Conservation (phyloP, 2,329 filamentous ascomycete genomes). For the Aspergillus bombycis region DNA sequence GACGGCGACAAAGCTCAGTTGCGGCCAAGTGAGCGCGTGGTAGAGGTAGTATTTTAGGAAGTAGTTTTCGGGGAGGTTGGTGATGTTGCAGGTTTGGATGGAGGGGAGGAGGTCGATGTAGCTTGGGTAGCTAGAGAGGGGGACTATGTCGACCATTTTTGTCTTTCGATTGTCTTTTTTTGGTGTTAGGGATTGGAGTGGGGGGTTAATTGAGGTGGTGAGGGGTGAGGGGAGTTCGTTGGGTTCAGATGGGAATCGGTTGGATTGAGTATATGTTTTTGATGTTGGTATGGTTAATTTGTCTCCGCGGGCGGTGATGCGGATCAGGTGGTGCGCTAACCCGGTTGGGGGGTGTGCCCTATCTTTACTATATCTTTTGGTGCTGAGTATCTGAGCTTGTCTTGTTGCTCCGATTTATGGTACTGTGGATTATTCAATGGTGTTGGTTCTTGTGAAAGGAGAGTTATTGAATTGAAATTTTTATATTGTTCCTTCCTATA, state of each 20-base stretch:
- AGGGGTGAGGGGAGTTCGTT: background rate
- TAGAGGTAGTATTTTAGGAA: constrained; percentile 99
- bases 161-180: background rate
- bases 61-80: constrained; percentile 99
- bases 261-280: background rate
- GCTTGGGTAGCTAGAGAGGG: constrained; percentile 50
- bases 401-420: too few relatives aligned
- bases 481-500: background rate
- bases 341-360: constrained; percentile 4
- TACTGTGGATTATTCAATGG: too few relatives aligned
- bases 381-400: too few relatives aligned
- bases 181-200: background rate
- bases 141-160: constrained; percentile 54
- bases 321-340: constrained; percentile 10
- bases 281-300: background rate
- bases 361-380: too few relatives aligned
- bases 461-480: background rate
- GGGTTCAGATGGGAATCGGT: background rate
- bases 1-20: constrained; percentile 94
- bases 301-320: background rate
- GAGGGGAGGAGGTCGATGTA: constrained; percentile 84
- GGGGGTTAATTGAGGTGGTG: background rate
- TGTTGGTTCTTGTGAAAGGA: background rate
- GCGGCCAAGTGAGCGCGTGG: constrained; percentile 96
- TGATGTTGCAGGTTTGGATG: constrained; percentile 97